Percentiles rank a stretch among this genome's conserved stretches.
Conservation (phyloP, 108 stramenopile genomes). For the Skeletonema costatum region DNA sequence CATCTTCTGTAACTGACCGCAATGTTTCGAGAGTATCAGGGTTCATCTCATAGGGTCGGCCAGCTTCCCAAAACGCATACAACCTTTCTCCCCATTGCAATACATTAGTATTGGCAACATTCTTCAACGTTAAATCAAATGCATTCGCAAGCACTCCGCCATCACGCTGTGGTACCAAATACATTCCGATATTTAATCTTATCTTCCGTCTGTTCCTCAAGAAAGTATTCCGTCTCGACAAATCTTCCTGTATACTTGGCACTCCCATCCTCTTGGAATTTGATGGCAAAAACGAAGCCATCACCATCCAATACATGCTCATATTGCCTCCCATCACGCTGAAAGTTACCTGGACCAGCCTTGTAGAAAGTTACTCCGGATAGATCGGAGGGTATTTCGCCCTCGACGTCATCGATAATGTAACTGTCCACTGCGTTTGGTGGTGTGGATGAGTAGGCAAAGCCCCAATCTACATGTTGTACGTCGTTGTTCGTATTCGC, state of each 20-base stretch:
- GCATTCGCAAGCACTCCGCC: conserved; percentile 45
- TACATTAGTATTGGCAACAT: conserved; percentile 54
- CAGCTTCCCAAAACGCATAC: conserved; percentile 54
- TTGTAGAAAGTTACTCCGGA: conserved; percentile 17
- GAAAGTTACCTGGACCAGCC: conserved; percentile 14
- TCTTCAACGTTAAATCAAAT: conserved; percentile 43
- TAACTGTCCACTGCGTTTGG: background rate
- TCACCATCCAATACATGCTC: conserved; percentile 19
- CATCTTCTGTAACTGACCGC: conserved; percentile 22
- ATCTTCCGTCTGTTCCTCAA: conserved; percentile 22
- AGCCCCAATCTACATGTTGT: conserved; percentile 8
- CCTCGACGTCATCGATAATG: background rate
- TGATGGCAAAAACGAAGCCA: conserved; percentile 2
- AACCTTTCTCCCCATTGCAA: conserved; percentile 43
- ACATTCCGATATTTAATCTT: conserved; percentile 42
- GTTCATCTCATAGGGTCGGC: conserved; percentile 42
- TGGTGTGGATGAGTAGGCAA: conserved; percentile 3
- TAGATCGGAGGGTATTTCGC: conserved; percentile 1
- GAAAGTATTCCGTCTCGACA: conserved; percentile 49
- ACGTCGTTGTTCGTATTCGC: background rate
- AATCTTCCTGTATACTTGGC: conserved; percentile 10
- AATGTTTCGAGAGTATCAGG: conserved; percentile 42
- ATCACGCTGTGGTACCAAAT: conserved; percentile 29
- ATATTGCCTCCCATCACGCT: conserved; percentile 1
- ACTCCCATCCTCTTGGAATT: background rate